A percentile compares a stretch with the other conserved stretches of the same genome.
Evolutionary conservation across 2,329 filamentous ascomycete genomes (phyloP).

Genomic region (Apiospora saccharicola): DNA sequence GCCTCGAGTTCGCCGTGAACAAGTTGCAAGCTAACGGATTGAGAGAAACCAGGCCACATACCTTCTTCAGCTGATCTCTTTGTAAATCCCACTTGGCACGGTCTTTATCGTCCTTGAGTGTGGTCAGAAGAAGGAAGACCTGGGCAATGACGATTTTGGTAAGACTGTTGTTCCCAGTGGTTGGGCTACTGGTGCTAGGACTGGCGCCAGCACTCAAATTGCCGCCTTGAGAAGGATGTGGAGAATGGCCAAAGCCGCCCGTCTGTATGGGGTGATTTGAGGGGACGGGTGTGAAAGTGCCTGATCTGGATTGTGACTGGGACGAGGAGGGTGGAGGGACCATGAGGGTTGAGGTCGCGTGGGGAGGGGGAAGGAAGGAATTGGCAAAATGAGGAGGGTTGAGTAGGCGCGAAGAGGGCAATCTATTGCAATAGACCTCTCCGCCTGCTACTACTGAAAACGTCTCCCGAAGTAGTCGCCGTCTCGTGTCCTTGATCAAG

Average conservation of each 20-base stretch:
- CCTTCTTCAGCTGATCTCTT: conserved; percentile 90
- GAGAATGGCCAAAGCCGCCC: conserved; percentile 57
- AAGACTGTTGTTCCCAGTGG: conserved; percentile 68
- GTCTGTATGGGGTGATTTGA: conserved; percentile 59
- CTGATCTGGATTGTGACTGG: conserved; percentile 61
- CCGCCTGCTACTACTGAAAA: background rate
- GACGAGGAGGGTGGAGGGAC: conserved; percentile 42
- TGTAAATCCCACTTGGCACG: conserved; percentile 91
- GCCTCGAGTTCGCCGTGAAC: background rate
- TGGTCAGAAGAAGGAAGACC: conserved; percentile 91
- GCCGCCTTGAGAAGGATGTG: conserved; percentile 64
- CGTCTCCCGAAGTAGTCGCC: conserved; percentile 11
- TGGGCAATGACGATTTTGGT: conserved; percentile 96
- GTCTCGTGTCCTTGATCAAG: conserved; percentile 15
- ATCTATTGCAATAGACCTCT: conserved; percentile 4
- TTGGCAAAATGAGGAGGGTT: conserved; percentile 6
- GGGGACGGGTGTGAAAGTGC: conserved; percentile 70
- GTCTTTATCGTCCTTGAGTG: conserved; percentile 92
- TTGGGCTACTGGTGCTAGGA: conserved; percentile 68
- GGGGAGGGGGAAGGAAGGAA: conserved; percentile 30
- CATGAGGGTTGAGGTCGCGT: conserved; percentile 41
- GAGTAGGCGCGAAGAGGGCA: conserved; percentile 1
- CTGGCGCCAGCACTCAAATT: conserved; percentile 66
- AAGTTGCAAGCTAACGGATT: background rate
- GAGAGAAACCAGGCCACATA: conserved; percentile 50